Conservation (phyloP, 768 basidiomycete genomes). For the Daedalea quercina region DNA sequence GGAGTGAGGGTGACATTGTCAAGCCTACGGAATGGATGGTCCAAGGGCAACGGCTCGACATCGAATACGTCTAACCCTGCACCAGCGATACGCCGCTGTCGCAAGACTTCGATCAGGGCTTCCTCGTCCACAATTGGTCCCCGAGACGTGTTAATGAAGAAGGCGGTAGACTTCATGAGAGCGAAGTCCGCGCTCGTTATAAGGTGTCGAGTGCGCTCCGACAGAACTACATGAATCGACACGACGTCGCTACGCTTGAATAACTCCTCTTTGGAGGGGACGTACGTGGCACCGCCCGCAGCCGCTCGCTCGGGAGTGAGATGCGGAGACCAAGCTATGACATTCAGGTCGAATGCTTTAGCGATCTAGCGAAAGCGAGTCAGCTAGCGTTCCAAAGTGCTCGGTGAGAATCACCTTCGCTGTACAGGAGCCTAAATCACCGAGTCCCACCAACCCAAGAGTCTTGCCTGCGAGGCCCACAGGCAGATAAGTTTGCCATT, state of each 20-base stretch:
- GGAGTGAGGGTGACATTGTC: constrained; percentile 55
- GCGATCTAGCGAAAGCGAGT: constrained; percentile 35
- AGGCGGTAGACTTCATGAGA: constrained; percentile 49
- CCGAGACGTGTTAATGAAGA: constrained; percentile 61
- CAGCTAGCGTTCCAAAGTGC: neutral
- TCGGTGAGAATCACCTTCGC: constrained; percentile 32
- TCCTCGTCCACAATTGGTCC: constrained; percentile 60
- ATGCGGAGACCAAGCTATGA: constrained; percentile 61
- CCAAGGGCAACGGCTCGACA: constrained; percentile 53
- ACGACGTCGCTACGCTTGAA: constrained; percentile 50
- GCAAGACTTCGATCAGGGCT: constrained; percentile 43
- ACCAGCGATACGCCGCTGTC: constrained; percentile 42
- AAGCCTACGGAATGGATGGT: constrained; percentile 44
- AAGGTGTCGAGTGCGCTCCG: constrained; percentile 42
- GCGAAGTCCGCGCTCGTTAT: constrained; percentile 40
- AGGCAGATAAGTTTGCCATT: constrained; percentile 50
- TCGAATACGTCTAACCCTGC: constrained; percentile 66
- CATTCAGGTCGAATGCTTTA: constrained; percentile 51
- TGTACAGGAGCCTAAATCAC: constrained; percentile 46
- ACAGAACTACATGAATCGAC: constrained; percentile 54
- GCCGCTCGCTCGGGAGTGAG: constrained; percentile 51
- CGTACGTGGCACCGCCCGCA: constrained; percentile 43
- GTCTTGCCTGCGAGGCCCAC: constrained; percentile 47
- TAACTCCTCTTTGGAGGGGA: constrained; percentile 44
- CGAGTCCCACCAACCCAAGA: constrained; percentile 56